phyloP scores from a whole-genome alignment of 306 rosid genomes.

The Quercus dentata region DNA sequence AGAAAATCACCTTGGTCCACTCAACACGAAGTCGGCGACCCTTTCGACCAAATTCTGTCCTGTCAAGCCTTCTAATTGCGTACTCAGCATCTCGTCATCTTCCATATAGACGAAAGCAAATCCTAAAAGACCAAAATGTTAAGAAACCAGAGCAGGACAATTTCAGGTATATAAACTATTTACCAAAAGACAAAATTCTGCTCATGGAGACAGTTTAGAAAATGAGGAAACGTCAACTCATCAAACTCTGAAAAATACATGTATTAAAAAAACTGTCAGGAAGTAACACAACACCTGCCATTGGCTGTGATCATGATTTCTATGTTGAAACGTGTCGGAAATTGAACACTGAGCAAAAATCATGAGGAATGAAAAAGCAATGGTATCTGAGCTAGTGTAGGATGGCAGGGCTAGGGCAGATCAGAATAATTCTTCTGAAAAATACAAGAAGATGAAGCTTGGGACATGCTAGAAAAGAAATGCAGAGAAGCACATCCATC shows the following conservation, averaged over 20 bases:
- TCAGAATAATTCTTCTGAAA: slow-evolving; percentile 71
- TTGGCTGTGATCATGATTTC: slow-evolving; percentile 68
- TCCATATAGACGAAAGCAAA: slow-evolving; percentile 89
- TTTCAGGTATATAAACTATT: background rate
- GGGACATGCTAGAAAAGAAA: slow-evolving; percentile 84
- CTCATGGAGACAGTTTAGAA: slow-evolving; percentile 10
- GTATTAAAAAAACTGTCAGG: slow-evolving; percentile 40
- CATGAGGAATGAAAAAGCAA: slow-evolving; percentile 91
- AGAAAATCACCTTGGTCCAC: slow-evolving; percentile 66
- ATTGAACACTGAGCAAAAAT: slow-evolving; percentile 84
- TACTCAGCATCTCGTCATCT: slow-evolving; percentile 80
- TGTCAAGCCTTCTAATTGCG: slow-evolving; percentile 82
- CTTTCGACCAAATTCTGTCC: slow-evolving; percentile 84
- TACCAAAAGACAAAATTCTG: slow-evolving; percentile 5
- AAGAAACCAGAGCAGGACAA: slow-evolving; percentile 22
- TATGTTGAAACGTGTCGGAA: slow-evolving; percentile 82
- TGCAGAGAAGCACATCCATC: slow-evolving; percentile 80
- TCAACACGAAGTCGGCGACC: slow-evolving; percentile 80
- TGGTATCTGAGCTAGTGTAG: slow-evolving; percentile 71
- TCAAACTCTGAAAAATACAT: slow-evolving; percentile 22
- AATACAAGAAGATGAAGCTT: slow-evolving; percentile 70
- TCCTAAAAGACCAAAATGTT: slow-evolving; percentile 42
- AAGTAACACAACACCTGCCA: slow-evolving; percentile 84
- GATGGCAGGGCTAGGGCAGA: slow-evolving; percentile 75
- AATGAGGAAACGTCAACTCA: slow-evolving; percentile 25